Conservation (phyloP, 306 rosid genomes). For the Crataegus laevigata region DNA sequence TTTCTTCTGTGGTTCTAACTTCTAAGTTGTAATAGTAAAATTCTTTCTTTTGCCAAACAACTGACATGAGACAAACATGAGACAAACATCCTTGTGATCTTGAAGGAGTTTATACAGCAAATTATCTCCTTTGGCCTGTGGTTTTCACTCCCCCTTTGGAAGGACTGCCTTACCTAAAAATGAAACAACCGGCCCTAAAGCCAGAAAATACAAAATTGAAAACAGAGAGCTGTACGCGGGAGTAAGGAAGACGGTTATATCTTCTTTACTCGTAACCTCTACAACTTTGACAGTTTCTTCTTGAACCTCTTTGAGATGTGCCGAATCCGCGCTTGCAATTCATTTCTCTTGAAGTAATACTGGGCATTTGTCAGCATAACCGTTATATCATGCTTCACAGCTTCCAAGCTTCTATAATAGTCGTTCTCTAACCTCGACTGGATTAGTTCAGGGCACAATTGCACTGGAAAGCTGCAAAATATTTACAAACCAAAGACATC, state of each 20-base stretch:
- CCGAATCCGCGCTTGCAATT: slow-evolving; percentile 26
- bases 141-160: background rate
- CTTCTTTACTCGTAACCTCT: slow-evolving; percentile 11
- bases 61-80: background rate
- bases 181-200: background rate
- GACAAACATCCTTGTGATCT: background rate
- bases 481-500: slow-evolving; percentile 13
- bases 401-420: slow-evolving; percentile 66
- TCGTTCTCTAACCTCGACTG: slow-evolving; percentile 45
- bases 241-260: background rate
- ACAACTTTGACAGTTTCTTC: slow-evolving; percentile 51
- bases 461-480: slow-evolving; percentile 55
- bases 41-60: background rate
- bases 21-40: background rate
- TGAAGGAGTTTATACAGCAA: background rate
- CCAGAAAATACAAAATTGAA: background rate
- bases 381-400: slow-evolving; percentile 57
- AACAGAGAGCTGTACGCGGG: background rate
- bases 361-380: slow-evolving; percentile 52
- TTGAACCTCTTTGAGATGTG: slow-evolving; percentile 38
- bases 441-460: slow-evolving; percentile 60
- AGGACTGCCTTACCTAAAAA: background rate
- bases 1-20: background rate
- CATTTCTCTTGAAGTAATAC: slow-evolving; percentile 29
- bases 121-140: background rate